phyloP scores from a whole-genome alignment of 495 filamentous ascomycete species.

The Poronia punctata region DNA sequence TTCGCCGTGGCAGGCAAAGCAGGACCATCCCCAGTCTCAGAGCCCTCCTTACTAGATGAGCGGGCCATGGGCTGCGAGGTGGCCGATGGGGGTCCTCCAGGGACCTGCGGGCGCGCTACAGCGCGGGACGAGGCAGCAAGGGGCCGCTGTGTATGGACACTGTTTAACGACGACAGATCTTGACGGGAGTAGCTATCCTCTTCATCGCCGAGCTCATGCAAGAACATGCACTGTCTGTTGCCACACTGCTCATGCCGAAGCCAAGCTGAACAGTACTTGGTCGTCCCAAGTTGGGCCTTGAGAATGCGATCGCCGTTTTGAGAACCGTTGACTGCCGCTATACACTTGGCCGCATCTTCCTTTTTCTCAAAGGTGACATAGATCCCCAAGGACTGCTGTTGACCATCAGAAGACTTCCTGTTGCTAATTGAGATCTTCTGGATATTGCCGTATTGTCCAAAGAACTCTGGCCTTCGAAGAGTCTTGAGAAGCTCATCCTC shows the following conservation, averaged over 20 bases:
- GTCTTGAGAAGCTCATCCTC: slow-evolving; percentile 88
- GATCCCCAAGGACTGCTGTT: slow-evolving; percentile 78
- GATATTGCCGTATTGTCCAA: slow-evolving; percentile 97
- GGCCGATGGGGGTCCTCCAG: slow-evolving; percentile 41
- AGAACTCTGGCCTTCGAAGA: slow-evolving; percentile 81
- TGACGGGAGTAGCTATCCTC: slow-evolving; percentile 94
- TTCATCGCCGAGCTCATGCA: slow-evolving; percentile 94
- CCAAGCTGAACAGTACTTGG: slow-evolving; percentile 98
- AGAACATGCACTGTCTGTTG: slow-evolving; percentile 93
- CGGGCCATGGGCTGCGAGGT: slow-evolving; percentile 66
- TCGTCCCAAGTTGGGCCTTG: slow-evolving; percentile 92
- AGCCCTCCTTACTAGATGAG: slow-evolving; percentile 69
- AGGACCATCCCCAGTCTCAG: slow-evolving; percentile 64
- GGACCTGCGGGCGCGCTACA: slow-evolving; percentile 43
- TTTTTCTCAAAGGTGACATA: slow-evolving; percentile 94
- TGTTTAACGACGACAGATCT: slow-evolving; percentile 94
- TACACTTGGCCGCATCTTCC: slow-evolving; percentile 81
- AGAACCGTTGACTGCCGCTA: slow-evolving; percentile 84
- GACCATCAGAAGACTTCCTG: slow-evolving; percentile 64
- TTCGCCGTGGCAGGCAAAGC: slow-evolving; percentile 87
- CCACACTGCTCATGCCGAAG: slow-evolving; percentile 86
- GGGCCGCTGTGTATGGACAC: slow-evolving; percentile 69
- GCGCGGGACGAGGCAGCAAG: slow-evolving; percentile 40
- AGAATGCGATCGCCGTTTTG: slow-evolving; percentile 81
- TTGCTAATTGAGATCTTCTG: slow-evolving; percentile 99